Evolutionary conservation across 2,329 filamentous ascomycete species (phyloP), one percentile per base, ranked within the genome.

Genomic region (Colletotrichum eleusines): DNA sequence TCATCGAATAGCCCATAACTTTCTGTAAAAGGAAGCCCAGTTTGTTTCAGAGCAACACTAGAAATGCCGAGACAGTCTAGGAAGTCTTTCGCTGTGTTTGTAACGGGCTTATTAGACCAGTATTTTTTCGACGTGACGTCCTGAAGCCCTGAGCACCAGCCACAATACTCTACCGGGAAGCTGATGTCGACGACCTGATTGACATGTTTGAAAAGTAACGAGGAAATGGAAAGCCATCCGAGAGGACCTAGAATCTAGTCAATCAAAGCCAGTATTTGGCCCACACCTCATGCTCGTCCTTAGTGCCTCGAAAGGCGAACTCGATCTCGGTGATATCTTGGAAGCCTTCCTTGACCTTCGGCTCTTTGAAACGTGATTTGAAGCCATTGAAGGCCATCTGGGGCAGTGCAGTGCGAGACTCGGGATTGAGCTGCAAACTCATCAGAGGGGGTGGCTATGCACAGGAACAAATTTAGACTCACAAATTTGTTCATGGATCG

Each of bases 381-480:
- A 94, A 99, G 16, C 90, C 88, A 31, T 86, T 89, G 79, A 98
- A 98, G 0, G 96, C 95, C 73, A 96, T 84, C 54, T 88, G 89
- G 0, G 95, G 95, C 6, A 99, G 85, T 1, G 89, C 86, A 0
- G 86, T 83, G 73, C 96, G 88, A 31, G 89, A 88, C 80, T 98
- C 95, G 1, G 95, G 95, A 77, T 98, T 98, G 82, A 94, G 86
- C 84, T 91, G 73, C 0, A 28, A 3, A 4, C 0, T 18, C 46
- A n/a, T 69, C 26, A 71, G 58, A 7, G 23, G 14, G 28, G 16
- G 33, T 18, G 7, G 16, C n/a, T 18, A 44, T 5, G n/a, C 4
- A 55, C 44, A 8, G 31, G 54, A n/a, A 31, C 1, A 1, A n/a
- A 7, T 33, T 14, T 2, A 16, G 11, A 76, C 78, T 26, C 75